Evolutionary conservation across 2,329 filamentous ascomycete genomes (phyloP).

Genomic region (Orbilia blumenaviensis): DNA sequence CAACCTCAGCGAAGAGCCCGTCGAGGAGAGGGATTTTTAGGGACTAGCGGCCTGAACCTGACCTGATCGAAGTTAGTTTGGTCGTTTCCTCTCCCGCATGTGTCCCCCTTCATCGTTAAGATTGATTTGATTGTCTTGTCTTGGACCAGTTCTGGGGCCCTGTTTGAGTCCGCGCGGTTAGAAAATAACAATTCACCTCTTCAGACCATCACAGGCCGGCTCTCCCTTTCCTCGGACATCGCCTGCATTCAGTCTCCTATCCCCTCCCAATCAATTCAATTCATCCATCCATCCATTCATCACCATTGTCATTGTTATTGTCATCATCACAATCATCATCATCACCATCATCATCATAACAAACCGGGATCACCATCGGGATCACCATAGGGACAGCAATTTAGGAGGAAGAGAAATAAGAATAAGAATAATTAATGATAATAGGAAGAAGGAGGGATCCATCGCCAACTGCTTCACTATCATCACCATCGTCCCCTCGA

Average conservation of each 20-base stretch:
- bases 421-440: too few relatives aligned
- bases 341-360: background rate
- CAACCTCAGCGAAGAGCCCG: constrained; percentile 11
- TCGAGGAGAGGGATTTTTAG: constrained; percentile 40
- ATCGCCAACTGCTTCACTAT: background rate
- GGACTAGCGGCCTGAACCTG: constrained; percentile 32
- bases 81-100: constrained; percentile 42
- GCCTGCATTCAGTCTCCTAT: background rate
- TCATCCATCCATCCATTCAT: background rate
- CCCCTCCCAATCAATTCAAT: background rate
- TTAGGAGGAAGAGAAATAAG: background rate
- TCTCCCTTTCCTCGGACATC: constrained; percentile 18
- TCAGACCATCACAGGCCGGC: constrained; percentile 18
- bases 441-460: too few relatives aligned
- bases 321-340: background rate
- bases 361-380: background rate
- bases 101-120: constrained; percentile 39
- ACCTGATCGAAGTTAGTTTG: constrained; percentile 33
- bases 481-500: too few relatives aligned
- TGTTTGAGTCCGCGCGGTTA: constrained; percentile 23
- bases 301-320: too few relatives aligned
- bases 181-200: constrained; percentile 23
- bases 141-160: constrained; percentile 6
- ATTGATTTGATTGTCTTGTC: constrained; percentile 24
- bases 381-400: too few relatives aligned